Conservation (phyloP, 2,329 filamentous ascomycete genomes). For the Colletotrichum shisoi region DNA sequence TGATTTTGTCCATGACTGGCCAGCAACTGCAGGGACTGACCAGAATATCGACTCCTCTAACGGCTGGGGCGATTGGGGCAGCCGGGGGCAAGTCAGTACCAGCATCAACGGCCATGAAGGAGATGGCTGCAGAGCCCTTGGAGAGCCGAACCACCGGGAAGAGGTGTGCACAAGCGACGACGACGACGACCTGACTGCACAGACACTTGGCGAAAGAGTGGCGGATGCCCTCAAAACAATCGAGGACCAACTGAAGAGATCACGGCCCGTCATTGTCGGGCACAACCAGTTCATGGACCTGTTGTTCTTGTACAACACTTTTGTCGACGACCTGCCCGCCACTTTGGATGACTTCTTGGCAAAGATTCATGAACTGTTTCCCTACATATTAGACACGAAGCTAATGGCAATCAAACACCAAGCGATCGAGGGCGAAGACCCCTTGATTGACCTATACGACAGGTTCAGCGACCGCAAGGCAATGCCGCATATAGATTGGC, state of each 20-base stretch:
- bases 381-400: constrained; percentile 66
- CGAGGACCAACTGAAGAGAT: constrained; percentile 45
- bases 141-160: background rate
- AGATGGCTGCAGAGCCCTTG: background rate
- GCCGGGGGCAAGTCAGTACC: background rate
- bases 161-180: background rate
- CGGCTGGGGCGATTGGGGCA: background rate
- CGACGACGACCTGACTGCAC: background rate
- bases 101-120: background rate
- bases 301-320: constrained; percentile 69
- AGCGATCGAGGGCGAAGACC: constrained; percentile 34
- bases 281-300: constrained; percentile 73
- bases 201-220: background rate
- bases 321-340: constrained; percentile 65
- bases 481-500: constrained; percentile 17
- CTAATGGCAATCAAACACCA: constrained; percentile 59
- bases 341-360: constrained; percentile 61
- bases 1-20: background rate
- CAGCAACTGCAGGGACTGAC: background rate
- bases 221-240: background rate
- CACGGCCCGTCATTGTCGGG: constrained; percentile 60
- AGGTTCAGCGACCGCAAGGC: background rate
- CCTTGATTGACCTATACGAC: constrained; percentile 15
- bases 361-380: constrained; percentile 57
- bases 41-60: no score